Conservation (phyloP, 2,329 filamentous ascomycete species). For the Fusarium pseudograminearum region DNA sequence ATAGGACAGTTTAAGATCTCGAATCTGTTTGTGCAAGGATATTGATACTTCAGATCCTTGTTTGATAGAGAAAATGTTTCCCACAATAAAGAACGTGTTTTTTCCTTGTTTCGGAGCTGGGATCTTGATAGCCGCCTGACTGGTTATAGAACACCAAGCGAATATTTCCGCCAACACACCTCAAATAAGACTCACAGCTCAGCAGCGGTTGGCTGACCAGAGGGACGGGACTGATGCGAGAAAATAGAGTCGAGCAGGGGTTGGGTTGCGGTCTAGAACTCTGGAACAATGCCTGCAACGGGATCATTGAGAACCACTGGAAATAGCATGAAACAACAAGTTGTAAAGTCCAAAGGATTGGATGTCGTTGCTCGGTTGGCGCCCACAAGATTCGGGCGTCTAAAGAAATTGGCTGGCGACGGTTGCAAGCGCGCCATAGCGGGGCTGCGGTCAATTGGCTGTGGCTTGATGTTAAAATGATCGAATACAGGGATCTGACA, state of each 20-base stretch:
- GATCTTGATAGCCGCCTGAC: constrained; percentile 42
- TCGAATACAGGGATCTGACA: constrained; percentile 32
- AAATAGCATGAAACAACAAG: constrained; percentile 23
- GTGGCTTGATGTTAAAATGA: constrained; percentile 6
- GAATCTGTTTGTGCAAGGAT: constrained; percentile 18
- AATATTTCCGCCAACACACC: constrained; percentile 12
- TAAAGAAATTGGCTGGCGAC: constrained; percentile 38
- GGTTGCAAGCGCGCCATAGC: constrained; percentile 42
- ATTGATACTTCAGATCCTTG: not conserved
- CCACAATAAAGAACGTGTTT: constrained; percentile 10
- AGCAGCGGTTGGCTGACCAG: constrained; percentile 25
- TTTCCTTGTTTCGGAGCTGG: constrained; percentile 35
- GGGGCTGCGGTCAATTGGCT: constrained; percentile 37
- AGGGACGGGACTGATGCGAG: constrained; percentile 5
- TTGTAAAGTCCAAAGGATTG: constrained; percentile 30
- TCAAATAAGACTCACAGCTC: constrained; percentile 24
- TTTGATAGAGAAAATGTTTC: constrained; percentile 6
- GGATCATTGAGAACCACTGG: constrained; percentile 3
- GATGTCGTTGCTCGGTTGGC: constrained; percentile 36
- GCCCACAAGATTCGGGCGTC: constrained; percentile 35
- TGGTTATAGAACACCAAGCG: constrained; percentile 22
- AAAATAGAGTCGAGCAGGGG: constrained; percentile 18
- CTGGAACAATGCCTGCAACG: constrained; percentile 14
- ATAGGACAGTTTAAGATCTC: constrained; percentile 7
- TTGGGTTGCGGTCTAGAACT: constrained; percentile 12